These are phyloP conservation scores for Suhomyces sp. DNA, from an alignment of 805 yeast genomes.

Conservation along the genomic window DNA sequence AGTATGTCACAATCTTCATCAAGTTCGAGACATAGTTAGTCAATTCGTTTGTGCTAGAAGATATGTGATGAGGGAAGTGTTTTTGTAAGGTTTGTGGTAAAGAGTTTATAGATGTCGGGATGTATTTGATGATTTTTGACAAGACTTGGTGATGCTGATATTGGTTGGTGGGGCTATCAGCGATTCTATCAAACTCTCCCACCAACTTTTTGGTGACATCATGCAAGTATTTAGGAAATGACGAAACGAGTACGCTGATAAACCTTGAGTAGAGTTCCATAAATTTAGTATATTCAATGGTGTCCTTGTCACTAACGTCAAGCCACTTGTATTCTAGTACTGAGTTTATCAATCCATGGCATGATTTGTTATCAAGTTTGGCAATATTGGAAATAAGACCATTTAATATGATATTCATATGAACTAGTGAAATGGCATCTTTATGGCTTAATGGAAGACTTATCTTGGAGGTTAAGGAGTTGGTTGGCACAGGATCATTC, in stretches of 20 bases:
- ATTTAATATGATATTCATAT: slow-evolving; percentile 54
- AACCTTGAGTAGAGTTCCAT: slow-evolving; percentile 64
- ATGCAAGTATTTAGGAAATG: slow-evolving; percentile 85
- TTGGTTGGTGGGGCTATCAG: slow-evolving; percentile 10
- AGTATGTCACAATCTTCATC: slow-evolving; percentile 58
- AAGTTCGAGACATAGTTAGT: slow-evolving; percentile 66
- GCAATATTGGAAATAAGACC: slow-evolving; percentile 63
- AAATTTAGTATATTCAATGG: slow-evolving; percentile 26
- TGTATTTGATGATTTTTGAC: slow-evolving; percentile 59
- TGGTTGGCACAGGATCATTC: slow-evolving; percentile 53
- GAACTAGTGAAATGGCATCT: slow-evolving; percentile 52
- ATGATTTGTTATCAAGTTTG: slow-evolving; percentile 56
- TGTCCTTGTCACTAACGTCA: slow-evolving; percentile 19
- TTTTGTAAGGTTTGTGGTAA: slow-evolving; percentile 56
- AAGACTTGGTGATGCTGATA: slow-evolving; percentile 59
- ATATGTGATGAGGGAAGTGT: slow-evolving; percentile 75
- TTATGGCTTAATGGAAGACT: slow-evolving; percentile 48
- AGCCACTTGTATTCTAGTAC: slow-evolving; percentile 68
- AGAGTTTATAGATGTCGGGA: slow-evolving; percentile 76
- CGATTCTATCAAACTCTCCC: slow-evolving; percentile 44
- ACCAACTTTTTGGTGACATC: slow-evolving; percentile 75
- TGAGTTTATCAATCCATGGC: slow-evolving; percentile 54
- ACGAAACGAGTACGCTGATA: slow-evolving; percentile 72
- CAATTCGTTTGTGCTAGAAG: slow-evolving; percentile 51
- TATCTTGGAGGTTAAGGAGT: slow-evolving; percentile 58